A percentile compares a stretch with the other conserved stretches of the same genome.
These are phyloP conservation scores for Xylariaceae sp. DNA, from an alignment of 2,329 filamentous ascomycete species.

Conservation along the genomic window DNA sequence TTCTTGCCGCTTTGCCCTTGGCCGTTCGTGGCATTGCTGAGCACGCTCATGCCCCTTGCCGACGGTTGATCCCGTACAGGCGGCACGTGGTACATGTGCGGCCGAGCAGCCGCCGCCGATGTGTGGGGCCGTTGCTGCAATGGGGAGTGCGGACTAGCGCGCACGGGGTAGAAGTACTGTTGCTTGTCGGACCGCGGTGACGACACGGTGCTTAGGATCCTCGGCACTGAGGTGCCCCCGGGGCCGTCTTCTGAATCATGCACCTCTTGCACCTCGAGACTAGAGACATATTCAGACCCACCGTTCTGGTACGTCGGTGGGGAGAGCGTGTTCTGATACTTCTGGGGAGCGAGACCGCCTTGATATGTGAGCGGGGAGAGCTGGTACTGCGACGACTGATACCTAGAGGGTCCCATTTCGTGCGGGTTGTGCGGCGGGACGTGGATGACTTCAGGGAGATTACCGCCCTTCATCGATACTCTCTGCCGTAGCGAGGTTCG, in stretches of 20 bases:
- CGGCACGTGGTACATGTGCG: slow-evolving; percentile 35
- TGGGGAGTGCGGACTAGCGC: slow-evolving; percentile 60
- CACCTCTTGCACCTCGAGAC: slow-evolving; percentile 40
- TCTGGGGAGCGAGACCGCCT: slow-evolving; percentile 26
- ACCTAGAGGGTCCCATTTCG: slow-evolving; percentile 35
- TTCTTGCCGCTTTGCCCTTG: slow-evolving; percentile 39
- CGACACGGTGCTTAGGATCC: slow-evolving; percentile 39
- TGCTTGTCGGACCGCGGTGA: slow-evolving; percentile 50
- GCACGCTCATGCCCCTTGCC: slow-evolving; percentile 53
- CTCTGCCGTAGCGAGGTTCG: slow-evolving; percentile 50
- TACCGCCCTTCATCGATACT: slow-evolving; percentile 49
- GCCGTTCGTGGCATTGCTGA: slow-evolving; percentile 49
- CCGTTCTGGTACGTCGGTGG: slow-evolving; percentile 36
- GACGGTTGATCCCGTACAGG: slow-evolving; percentile 50
- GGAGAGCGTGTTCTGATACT: slow-evolving; percentile 1
- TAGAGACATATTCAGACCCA: slow-evolving; percentile 48
- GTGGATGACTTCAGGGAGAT: slow-evolving; percentile 50
- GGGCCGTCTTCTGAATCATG: slow-evolving; percentile 34
- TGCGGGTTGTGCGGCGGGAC: slow-evolving; percentile 44
- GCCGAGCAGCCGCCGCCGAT: slow-evolving; percentile 37
- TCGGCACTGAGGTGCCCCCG: slow-evolving; percentile 37
- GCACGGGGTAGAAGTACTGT: slow-evolving; percentile 59
- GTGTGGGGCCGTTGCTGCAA: slow-evolving; percentile 58
- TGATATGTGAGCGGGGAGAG: slow-evolving; percentile 31
- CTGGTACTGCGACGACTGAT: slow-evolving; percentile 23